Conservation (phyloP, 805 yeast species). For the Torulaspora quercuum region DNA sequence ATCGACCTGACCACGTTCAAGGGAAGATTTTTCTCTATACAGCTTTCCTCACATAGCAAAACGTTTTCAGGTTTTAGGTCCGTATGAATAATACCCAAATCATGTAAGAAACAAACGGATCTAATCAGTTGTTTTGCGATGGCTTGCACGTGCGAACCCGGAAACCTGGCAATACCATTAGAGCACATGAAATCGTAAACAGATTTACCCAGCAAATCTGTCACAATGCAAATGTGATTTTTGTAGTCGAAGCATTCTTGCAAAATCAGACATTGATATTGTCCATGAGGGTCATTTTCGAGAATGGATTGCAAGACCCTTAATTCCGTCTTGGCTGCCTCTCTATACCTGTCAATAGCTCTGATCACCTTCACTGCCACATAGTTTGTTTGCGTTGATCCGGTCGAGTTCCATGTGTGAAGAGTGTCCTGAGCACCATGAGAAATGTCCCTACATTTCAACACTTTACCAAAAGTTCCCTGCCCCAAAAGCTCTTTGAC, state of each 20-base stretch:
- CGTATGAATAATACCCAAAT: slow-evolving; percentile 85
- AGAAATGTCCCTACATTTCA: slow-evolving; percentile 75
- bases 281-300: slow-evolving; percentile 49
- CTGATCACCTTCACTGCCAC: slow-evolving; percentile 93
- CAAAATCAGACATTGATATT: slow-evolving; percentile 71
- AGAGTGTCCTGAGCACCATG: not conserved
- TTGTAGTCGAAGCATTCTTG: slow-evolving; percentile 88
- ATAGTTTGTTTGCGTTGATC: slow-evolving; percentile 32
- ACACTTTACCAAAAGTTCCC: slow-evolving; percentile 98
- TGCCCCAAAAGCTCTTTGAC: slow-evolving; percentile 76
- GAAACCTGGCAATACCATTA: slow-evolving; percentile 84
- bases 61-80: slow-evolving; percentile 97
- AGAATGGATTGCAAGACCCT: slow-evolving; percentile 53
- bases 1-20: slow-evolving; percentile 20
- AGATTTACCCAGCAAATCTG: slow-evolving; percentile 79
- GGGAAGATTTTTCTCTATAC: slow-evolving; percentile 27
- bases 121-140: slow-evolving; percentile 80
- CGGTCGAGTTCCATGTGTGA: slow-evolving; percentile 12
- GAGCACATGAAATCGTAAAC: slow-evolving; percentile 85
- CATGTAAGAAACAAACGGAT: slow-evolving; percentile 86
- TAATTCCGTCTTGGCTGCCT: slow-evolving; percentile 90
- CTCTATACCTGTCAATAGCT: slow-evolving; percentile 89
- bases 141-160: slow-evolving; percentile 88
- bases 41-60: slow-evolving; percentile 43
- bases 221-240: slow-evolving; percentile 91